phyloP scores from a whole-genome alignment of 192 early-diverging fungal species.

The Chytriomyces sp. region DNA sequence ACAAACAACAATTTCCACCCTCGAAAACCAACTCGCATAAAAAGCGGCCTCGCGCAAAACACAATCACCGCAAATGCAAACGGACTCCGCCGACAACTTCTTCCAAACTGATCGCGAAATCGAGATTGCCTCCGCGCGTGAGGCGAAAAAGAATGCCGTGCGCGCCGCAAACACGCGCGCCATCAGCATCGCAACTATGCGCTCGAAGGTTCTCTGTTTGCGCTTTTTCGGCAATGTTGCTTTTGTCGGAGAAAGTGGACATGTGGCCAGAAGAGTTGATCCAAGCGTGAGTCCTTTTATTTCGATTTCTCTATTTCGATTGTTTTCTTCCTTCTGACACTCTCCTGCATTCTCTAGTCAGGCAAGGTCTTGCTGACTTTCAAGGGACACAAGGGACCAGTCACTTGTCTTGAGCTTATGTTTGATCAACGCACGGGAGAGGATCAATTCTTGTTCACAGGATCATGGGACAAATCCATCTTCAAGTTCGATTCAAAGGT shows the following conservation, averaged over 20 bases:
- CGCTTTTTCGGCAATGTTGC: slow-evolving; percentile 32
- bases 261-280: slow-evolving; percentile 70
- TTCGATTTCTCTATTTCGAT: not conserved
- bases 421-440: slow-evolving; percentile 20
- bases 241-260: slow-evolving; percentile 76
- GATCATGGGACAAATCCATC: slow-evolving; percentile 94
- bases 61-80: slow-evolving; percentile 14
- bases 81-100: slow-evolving; percentile 63
- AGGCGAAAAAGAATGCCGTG: slow-evolving; percentile 51
- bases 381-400: slow-evolving; percentile 62
- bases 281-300: slow-evolving; percentile 53
- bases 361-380: slow-evolving; percentile 42
- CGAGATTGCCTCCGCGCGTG: slow-evolving; percentile 53
- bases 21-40: not conserved
- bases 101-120: slow-evolving; percentile 79
- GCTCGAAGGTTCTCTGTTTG: slow-evolving; percentile 10
- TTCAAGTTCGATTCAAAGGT: slow-evolving; percentile 82
- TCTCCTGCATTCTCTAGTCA: slow-evolving; percentile 38
- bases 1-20: too few relatives aligned
- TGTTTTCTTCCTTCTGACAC: not conserved
- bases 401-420: slow-evolving; percentile 53
- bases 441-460: slow-evolving; percentile 71
- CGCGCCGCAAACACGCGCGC: slow-evolving; percentile 56
- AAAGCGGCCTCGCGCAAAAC: not conserved
- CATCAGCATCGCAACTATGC: slow-evolving; percentile 50